phyloP scores from a whole-genome alignment of 352 stramenopile species.

The Pythium dissimile region DNA sequence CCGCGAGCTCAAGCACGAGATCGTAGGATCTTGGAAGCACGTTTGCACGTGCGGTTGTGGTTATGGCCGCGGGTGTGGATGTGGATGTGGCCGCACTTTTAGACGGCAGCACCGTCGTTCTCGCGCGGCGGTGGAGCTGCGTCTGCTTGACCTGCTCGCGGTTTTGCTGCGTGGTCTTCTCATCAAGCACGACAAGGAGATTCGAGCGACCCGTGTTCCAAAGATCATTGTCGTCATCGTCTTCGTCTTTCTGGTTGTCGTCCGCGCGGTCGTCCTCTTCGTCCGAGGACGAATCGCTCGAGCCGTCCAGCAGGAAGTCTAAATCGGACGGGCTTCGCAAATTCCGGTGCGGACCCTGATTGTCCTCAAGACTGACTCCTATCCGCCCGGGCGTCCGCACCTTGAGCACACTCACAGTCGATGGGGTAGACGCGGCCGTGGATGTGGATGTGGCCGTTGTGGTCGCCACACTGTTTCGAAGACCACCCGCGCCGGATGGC shows the following conservation, averaged over 20 bases:
- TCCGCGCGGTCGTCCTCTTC: slow-evolving; percentile 14
- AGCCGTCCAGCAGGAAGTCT: neutral
- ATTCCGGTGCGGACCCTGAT: neutral
- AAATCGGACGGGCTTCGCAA: neutral
- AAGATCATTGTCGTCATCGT: slow-evolving; percentile 24
- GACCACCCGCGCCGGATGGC: neutral
- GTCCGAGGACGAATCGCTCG: slow-evolving; percentile 10
- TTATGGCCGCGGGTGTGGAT: too few species aligned
- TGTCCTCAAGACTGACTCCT: slow-evolving; percentile 6
- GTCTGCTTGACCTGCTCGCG: slow-evolving; percentile 7
- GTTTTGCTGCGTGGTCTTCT: slow-evolving; percentile 7
- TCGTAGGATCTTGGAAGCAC: slow-evolving; percentile 7
- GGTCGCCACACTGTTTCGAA: slow-evolving; percentile 5
- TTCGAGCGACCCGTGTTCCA: slow-evolving; percentile 10
- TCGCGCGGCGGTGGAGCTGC: neutral
- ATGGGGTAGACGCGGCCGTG: too few species aligned
- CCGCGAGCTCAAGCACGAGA: slow-evolving; percentile 53
- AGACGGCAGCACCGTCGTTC: neutral
- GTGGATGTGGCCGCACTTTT: too few species aligned
- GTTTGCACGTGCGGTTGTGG: too few species aligned
- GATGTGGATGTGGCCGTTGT: slow-evolving; percentile 1
- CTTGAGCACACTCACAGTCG: neutral
- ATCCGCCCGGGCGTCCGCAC: slow-evolving; percentile 2
- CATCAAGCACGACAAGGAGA: slow-evolving; percentile 3
- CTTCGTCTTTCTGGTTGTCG: slow-evolving; percentile 14